phyloP scores from a whole-genome alignment of 352 stramenopile genomes.

The Peronospora destructor region DNA sequence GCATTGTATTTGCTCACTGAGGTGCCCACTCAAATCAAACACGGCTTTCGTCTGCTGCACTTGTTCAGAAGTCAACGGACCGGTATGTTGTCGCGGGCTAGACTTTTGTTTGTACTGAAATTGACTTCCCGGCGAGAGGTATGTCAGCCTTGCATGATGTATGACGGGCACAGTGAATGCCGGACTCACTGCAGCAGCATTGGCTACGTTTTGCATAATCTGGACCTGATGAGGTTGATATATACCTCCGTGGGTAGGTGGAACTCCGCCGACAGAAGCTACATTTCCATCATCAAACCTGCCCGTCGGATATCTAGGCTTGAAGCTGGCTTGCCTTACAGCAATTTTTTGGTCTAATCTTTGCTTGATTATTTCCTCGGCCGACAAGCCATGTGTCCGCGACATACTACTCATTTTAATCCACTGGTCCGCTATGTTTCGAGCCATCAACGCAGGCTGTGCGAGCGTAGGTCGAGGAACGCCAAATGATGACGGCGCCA shows the following conservation, averaged over 20 bases:
- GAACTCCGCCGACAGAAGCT: neutral
- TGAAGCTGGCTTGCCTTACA: constrained; percentile 13
- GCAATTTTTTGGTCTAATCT: constrained; percentile 15
- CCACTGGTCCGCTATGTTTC: constrained; percentile 13
- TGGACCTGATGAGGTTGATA: constrained; percentile 9
- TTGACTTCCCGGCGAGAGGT: constrained; percentile 2
- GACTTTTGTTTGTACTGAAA: neutral
- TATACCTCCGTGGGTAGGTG: neutral
- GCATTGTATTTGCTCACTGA: constrained; percentile 2
- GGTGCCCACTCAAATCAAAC: neutral
- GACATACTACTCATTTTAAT: constrained; percentile 6
- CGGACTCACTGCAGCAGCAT: constrained; percentile 7
- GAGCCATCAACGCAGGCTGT: neutral
- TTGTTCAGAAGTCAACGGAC: constrained; percentile 3
- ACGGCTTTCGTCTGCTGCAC: constrained; percentile 11
- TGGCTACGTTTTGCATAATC: constrained; percentile 10
- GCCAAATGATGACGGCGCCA: constrained; percentile 11
- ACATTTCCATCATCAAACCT: constrained; percentile 4
- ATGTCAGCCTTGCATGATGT: constrained; percentile 7
- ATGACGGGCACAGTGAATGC: neutral
- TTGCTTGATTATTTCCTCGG: constrained; percentile 15
- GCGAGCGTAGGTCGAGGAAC: constrained; percentile 4
- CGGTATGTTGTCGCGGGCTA: constrained; percentile 3
- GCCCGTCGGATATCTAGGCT: constrained; percentile 10
- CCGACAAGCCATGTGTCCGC: neutral